Evolutionary conservation across 345 rosid species (phyloP), one percentile per base, ranked within the genome.

Genomic region (Camelina neglecta): DNA sequence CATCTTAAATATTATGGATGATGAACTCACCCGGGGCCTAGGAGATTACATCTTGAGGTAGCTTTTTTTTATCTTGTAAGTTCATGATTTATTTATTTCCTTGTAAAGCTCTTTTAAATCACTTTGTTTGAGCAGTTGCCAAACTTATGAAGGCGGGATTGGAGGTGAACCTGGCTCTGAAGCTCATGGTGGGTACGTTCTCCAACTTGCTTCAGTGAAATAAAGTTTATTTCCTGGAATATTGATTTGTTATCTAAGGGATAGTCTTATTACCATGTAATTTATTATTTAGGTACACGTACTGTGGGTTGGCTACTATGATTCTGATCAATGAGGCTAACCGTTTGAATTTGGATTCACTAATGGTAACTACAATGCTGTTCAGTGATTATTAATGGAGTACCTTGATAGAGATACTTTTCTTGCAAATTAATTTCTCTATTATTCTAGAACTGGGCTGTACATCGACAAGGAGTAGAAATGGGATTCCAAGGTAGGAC

Each of bases 111-210:
- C 21, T 49, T 66, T 16, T 54, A 10, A 65, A 63, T 68, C 54
- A 18, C 70, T 66, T 45, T 47, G 53, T 75, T 60, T 75, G 53
- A 80, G 79, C 87, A 90, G 97, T 80, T 95, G 96, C 84, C 99
- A 95, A 85, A 95, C 97, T 73, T 90, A 89, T 70, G 99, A 95
- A 86, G 99, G 99, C 75, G 99, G 99, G 56, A 90, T 95, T 81
- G 87, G 89, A 23, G 99, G 97, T 80, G 99, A 92, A 81, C 97
- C 99, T 60, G 93, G 93, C 76, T 85, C 93, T 65, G 99, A 95
- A 88, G 99, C 97, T 85, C 99, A 95, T 51, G 99, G 99, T 78
- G 99, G 99, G 99, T 95, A 92, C 72, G 96, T 80, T 73, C 67
- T 72, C 73, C 42, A 39, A 64, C 75, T 69, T 76, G 53, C 78